Evolutionary conservation across 805 yeast species (phyloP).

Genomic region (Schizosaccharomyces cryophilus): DNA sequence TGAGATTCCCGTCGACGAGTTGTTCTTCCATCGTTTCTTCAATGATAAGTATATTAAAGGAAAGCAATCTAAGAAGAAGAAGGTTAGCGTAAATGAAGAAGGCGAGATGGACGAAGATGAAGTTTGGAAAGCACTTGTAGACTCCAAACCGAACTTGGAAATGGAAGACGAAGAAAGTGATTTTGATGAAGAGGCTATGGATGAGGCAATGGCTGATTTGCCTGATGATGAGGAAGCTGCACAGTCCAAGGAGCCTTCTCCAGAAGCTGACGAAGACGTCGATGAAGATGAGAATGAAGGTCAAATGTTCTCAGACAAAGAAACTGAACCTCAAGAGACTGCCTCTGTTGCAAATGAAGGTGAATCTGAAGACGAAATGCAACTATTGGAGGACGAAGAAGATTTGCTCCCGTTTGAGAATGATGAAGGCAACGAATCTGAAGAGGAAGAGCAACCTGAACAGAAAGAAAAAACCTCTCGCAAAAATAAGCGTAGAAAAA

Average conservation of each 20-base stretch:
- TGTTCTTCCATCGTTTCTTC: conserved; percentile 61
- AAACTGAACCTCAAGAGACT: conserved; percentile 14
- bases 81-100: conserved; percentile 10
- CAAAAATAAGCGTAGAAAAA: conserved; percentile 23
- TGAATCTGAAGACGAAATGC: conserved; percentile 16
- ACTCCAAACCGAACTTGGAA: conserved; percentile 48
- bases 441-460: conserved; percentile 12
- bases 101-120: conserved; percentile 35
- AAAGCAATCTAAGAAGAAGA: conserved; percentile 14
- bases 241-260: conserved; percentile 11
- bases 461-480: conserved; percentile 6
- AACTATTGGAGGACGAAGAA: conserved; percentile 4
- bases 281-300: conserved; percentile 9
- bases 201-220: conserved; percentile 14
- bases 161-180: conserved; percentile 14
- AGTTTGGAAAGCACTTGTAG: conserved; percentile 58
- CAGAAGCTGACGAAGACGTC: conserved; percentile 8
- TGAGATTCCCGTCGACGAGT: conserved; percentile 27
- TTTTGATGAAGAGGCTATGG: conserved; percentile 11
- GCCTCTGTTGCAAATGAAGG: conserved; percentile 16
- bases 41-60: conserved; percentile 23
- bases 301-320: conserved; percentile 6
- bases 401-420: conserved; percentile 6
- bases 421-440: conserved; percentile 10
- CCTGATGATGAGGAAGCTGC: conserved; percentile 9